These are phyloP conservation scores for Drechslerella stenobrocha DNA, from an alignment of 2,329 filamentous ascomycete genomes.

Conservation along the genomic window DNA sequence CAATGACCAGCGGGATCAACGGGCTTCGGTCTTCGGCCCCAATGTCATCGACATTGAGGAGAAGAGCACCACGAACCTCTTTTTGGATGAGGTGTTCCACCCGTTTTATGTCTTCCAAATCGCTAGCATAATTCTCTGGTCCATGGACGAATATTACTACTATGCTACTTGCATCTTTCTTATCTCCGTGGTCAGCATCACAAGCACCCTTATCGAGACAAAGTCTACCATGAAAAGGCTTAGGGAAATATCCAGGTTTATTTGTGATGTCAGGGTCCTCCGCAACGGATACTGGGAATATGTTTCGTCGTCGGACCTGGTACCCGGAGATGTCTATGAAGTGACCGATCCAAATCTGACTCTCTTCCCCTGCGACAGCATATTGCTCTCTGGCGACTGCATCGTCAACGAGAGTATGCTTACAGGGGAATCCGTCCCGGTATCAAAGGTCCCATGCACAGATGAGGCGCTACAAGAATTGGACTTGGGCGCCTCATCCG, in stretches of 20 bases:
- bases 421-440: constrained; percentile 91
- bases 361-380: constrained; percentile 88
- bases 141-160: constrained; percentile 94
- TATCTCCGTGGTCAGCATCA: constrained; percentile 91
- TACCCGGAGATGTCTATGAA: constrained; percentile 95
- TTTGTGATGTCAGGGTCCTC: constrained; percentile 91
- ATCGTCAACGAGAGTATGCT: constrained; percentile 99
- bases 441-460: constrained; percentile 84
- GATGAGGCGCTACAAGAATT: constrained; percentile 76
- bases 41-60: constrained; percentile 93
- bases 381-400: constrained; percentile 88
- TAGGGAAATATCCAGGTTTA: constrained; percentile 87
- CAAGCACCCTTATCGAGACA: constrained; percentile 85
- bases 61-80: constrained; percentile 77
- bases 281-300: constrained; percentile 94
- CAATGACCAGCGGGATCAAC: constrained; percentile 79
- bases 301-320: constrained; percentile 80
- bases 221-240: constrained; percentile 86
- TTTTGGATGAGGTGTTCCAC: constrained; percentile 92
- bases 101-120: constrained; percentile 99
- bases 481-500: constrained; percentile 76
- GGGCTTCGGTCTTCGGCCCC: constrained; percentile 82
- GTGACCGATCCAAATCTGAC: constrained; percentile 87
- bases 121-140: constrained; percentile 91
- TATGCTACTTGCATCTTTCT: constrained; percentile 93